Evolutionary conservation across 305 asterid species (phyloP).

Genomic region (Solanum aculeatissimum): DNA sequence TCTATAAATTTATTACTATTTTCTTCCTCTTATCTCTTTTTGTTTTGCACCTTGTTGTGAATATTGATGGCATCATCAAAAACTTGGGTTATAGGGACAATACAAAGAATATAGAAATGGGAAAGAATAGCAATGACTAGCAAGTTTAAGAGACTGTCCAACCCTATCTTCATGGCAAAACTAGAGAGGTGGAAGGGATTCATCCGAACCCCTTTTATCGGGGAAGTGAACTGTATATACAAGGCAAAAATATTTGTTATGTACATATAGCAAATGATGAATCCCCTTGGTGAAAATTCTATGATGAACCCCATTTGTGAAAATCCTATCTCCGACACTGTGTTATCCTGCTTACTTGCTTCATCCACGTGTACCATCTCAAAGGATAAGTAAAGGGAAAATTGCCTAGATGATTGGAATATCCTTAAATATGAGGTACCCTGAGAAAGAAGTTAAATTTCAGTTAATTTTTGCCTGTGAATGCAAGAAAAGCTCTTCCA

Average conservation of each 20-base stretch:
- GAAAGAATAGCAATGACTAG: neutral
- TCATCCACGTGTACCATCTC: neutral
- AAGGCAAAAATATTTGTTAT: neutral
- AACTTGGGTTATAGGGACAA: neutral
- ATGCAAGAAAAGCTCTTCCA: neutral
- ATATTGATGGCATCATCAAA: neutral
- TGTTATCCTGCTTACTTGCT: neutral
- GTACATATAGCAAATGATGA: neutral
- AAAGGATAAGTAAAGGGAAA: neutral
- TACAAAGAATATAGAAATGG: neutral
- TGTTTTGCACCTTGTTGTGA: neutral
- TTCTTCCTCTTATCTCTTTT: neutral
- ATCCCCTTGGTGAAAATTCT: neutral
- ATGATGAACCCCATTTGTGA: neutral
- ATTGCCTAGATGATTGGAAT: neutral
- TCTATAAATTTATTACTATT: neutral
- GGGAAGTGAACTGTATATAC: neutral
- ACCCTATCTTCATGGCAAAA: neutral
- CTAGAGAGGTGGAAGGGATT: neutral
- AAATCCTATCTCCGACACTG: neutral
- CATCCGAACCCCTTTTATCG: neutral
- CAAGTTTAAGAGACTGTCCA: neutral
- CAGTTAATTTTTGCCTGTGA: neutral
- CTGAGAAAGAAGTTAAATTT: neutral
- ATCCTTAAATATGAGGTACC: neutral